Percentiles rank a stretch among this genome's conserved stretches.
These are phyloP conservation scores for Pseudodiploospora longispora DNA, from an alignment of 2,329 filamentous ascomycete genomes.

Conservation along the genomic window DNA sequence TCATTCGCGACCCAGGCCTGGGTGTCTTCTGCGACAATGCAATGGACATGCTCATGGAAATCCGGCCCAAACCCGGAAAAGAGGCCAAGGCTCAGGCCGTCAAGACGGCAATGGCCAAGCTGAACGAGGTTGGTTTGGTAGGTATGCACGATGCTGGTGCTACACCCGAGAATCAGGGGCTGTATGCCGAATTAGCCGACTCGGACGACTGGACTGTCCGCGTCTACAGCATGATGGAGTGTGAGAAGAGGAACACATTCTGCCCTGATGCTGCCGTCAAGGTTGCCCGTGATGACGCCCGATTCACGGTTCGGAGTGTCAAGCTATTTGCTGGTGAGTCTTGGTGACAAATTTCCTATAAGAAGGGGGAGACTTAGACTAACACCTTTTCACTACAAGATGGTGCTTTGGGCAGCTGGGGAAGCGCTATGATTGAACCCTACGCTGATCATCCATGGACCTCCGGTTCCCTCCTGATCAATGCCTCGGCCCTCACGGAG, in stretches of 20 bases:
- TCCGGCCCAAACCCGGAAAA: conserved; percentile 49
- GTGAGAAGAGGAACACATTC: conserved; percentile 54
- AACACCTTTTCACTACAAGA: conserved; percentile 33
- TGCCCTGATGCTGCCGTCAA: conserved; percentile 45
- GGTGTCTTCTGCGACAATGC: conserved; percentile 70
- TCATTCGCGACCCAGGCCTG: conserved; percentile 50
- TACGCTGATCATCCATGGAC: conserved; percentile 56
- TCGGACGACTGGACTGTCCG: conserved; percentile 49
- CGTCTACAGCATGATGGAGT: conserved; percentile 63
- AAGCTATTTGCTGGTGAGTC: conserved; percentile 59
- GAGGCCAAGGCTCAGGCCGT: conserved; percentile 48
- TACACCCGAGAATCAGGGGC: conserved; percentile 41
- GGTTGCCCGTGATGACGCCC: conserved; percentile 36
- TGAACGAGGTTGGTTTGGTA: conserved; percentile 58
- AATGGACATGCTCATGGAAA: conserved; percentile 50
- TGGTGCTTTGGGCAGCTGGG: conserved; percentile 63
- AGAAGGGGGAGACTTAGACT: neutral
- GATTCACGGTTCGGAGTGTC: conserved; percentile 52
- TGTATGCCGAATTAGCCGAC: conserved; percentile 45
- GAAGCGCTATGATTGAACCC: conserved; percentile 62
- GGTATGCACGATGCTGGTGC: conserved; percentile 64
- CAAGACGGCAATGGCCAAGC: conserved; percentile 49
- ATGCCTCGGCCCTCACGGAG: conserved; percentile 47
- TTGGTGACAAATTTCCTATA: neutral
- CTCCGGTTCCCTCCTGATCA: conserved; percentile 58